Conservation (phyloP, 2,329 filamentous ascomycete species). For the Aspergillus chevalieri region DNA sequence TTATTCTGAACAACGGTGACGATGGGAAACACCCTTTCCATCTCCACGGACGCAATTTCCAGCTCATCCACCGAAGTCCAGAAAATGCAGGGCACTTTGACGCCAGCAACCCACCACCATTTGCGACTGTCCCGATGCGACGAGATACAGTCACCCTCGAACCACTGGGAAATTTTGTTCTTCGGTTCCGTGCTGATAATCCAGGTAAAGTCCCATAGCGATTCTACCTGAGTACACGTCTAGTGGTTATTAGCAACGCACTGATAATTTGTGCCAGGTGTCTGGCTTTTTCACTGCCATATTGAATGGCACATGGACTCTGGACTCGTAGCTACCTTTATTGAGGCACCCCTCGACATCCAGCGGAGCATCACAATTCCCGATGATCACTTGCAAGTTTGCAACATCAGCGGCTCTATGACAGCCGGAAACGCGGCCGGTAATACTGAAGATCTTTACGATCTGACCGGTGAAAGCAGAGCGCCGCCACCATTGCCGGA, state of each 20-base stretch:
- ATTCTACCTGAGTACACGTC: too few species aligned
- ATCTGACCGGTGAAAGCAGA: not conserved
- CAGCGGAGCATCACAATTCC: conserved; percentile 1
- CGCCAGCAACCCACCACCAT: conserved; percentile 25
- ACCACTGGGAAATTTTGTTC: conserved; percentile 46
- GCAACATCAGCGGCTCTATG: not conserved
- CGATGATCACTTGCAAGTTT: not conserved
- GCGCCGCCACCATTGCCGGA: too few species aligned
- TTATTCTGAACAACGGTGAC: conserved; percentile 36
- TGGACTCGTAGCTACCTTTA: conserved; percentile 47
- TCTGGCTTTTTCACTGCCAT: conserved; percentile 44
- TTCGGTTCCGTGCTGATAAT: conserved; percentile 49
- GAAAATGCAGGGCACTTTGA: conserved; percentile 20
- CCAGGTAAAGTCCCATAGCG: too few species aligned
- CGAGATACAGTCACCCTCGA: conserved; percentile 48
- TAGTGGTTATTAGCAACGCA: too few species aligned
- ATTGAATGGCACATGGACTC: conserved; percentile 47
- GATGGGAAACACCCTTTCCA: conserved; percentile 64
- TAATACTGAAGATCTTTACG: not conserved
- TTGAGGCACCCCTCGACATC: conserved; percentile 41
- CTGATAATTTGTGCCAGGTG: conserved; percentile 24
- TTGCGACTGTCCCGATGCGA: conserved; percentile 40
- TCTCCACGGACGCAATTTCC: conserved; percentile 71
- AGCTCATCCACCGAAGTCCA: conserved; percentile 41
- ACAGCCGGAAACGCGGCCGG: not conserved